Percentiles rank a stretch among this genome's conserved stretches.
Evolutionary conservation across 257 asterid genomes (phyloP).

Genomic region (Nicotiana paniculata): DNA sequence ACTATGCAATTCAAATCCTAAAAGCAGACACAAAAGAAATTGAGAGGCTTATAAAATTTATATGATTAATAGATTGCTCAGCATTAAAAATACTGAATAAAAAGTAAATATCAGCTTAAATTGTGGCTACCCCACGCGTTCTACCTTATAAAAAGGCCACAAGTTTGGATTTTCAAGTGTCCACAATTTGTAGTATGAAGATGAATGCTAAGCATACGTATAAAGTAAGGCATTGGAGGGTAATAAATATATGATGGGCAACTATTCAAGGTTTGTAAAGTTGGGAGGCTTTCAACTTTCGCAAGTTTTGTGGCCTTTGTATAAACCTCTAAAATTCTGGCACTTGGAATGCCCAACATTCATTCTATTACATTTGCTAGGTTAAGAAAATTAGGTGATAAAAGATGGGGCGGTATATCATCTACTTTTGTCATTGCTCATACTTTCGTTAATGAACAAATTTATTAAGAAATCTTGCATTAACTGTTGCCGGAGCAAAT

Average conservation of each 20-base stretch:
- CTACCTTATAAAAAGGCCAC: too few relatives aligned
- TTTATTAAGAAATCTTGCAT: neutral
- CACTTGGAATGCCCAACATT: neutral
- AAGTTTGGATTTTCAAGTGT: neutral
- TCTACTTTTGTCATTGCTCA: neutral
- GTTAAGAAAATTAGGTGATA: neutral
- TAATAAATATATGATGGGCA: neutral
- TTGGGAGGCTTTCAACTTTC: neutral
- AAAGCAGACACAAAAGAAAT: too few relatives aligned
- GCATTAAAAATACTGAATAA: too few relatives aligned
- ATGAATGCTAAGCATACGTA: neutral
- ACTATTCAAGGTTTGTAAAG: neutral
- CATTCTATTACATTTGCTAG: neutral
- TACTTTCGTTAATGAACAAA: neutral
- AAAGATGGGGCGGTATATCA: too few relatives aligned
- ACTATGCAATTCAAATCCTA: too few relatives aligned
- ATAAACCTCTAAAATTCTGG: neutral
- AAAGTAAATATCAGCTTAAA: too few relatives aligned
- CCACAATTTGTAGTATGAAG: neutral
- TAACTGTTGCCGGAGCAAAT: neutral
- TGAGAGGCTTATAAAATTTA: too few relatives aligned
- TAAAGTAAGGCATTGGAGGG: neutral
- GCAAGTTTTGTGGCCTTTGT: neutral
- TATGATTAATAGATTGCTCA: too few relatives aligned
- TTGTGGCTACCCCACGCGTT: too few relatives aligned